These are phyloP conservation scores for Eimeria acervulina DNA, from an alignment of 169 alveolate genomes.

Conservation along the genomic window DNA sequence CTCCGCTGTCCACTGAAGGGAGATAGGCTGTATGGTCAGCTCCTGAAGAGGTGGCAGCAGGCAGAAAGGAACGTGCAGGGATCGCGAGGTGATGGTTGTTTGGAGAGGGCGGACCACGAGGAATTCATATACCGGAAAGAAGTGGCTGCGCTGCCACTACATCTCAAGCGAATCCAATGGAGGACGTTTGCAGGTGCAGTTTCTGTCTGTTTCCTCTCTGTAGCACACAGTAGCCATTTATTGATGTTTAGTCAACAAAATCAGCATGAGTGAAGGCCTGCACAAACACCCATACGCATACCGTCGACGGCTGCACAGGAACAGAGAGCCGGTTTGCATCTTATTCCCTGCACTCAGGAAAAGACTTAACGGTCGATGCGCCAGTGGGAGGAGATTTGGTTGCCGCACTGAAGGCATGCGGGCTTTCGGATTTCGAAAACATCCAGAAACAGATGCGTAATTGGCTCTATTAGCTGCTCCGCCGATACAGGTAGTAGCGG, in stretches of 20 bases:
- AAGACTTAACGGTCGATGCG: neutral
- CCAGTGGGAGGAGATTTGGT: neutral
- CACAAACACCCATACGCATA: neutral
- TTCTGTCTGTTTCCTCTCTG: neutral
- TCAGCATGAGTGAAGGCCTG: neutral
- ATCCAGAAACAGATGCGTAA: neutral
- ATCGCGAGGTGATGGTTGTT: neutral
- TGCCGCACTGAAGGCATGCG: constrained; percentile 30
- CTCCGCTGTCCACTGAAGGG: constrained; percentile 58
- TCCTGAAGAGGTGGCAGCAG: constrained; percentile 41
- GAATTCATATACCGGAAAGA: neutral
- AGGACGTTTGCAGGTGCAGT: constrained; percentile 47
- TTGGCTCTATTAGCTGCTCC: neutral
- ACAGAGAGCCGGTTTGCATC: neutral
- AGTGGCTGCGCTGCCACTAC: constrained; percentile 23
- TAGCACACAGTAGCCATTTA: neutral
- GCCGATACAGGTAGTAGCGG: neutral
- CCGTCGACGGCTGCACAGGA: neutral
- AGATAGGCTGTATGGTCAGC: constrained; percentile 16
- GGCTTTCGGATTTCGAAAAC: neutral
- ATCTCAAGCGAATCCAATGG: constrained; percentile 31
- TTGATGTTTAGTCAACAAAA: neutral
- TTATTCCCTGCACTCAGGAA: neutral
- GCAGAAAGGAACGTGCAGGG: neutral
- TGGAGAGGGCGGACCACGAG: neutral